Evolutionary conservation across 768 basidiomycete genomes (phyloP), one percentile per base, ranked within the genome.

Genomic region (Paxillus rubicundulus): DNA sequence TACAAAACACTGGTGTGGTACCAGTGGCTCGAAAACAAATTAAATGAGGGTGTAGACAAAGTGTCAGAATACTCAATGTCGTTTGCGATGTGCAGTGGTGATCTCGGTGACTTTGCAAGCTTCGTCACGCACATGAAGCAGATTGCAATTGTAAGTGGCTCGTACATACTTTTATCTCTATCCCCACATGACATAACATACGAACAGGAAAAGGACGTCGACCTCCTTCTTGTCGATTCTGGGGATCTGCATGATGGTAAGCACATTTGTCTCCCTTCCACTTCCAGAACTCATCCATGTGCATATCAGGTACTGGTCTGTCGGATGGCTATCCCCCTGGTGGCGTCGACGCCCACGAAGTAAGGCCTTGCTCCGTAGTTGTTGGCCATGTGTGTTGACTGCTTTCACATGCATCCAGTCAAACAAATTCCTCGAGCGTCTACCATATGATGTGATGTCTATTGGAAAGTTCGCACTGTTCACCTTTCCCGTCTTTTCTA

Each of bases 71-170:
- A 24, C 34, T 37, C 49, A 34, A 34, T 14, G 50, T 10, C 24
- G 4, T 13, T 27, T 51, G 8, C n/a, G 18, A 43, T 24, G 21
- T 33, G 7, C 49, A 75, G 79, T 52, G 84, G 81, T 13, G 82
- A 85, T 61, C 76, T 85, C 24, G 92, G 91, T n/a, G 89, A 92
- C 58, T 87, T 94, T 63, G 77, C 86, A 36, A 90, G 87, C n/a
- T 97, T 95, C 58, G 86, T 91, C 13, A 60, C 80, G 2, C 89
- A 89, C 53, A 87, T 95, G 86, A 89, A 92, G 71, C 62, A 78
- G 33, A 74, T 86, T 39, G 92, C 93, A 4, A 47, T 77, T 43
- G 85, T 84, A 54, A 32, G 74, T 56, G 9, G 5, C 33, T 28
- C 27, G 4, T 16, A 17, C 3, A 27, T 9, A 8, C 14, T 36